These are phyloP conservation scores for Carex myosuroides DNA, from an alignment of 176 grass and related monocot species.

Conservation along the genomic window DNA sequence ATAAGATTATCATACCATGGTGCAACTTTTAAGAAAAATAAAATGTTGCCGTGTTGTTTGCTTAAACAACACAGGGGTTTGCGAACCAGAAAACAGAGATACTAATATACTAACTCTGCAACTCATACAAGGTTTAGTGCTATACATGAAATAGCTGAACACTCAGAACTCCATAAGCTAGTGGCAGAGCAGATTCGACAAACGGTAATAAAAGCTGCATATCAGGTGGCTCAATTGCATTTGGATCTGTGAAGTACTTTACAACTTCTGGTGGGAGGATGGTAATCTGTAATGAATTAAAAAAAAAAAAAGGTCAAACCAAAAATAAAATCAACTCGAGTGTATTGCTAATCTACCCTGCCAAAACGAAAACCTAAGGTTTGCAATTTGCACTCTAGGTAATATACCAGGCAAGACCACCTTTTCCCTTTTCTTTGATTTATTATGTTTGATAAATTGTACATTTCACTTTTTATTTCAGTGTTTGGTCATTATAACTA, in stretches of 20 bases:
- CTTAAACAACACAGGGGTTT: neutral
- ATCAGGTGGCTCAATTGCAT: conserved; percentile 82
- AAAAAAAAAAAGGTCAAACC: neutral
- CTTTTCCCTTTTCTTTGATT: neutral
- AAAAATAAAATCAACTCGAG: neutral
- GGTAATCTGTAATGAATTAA: conserved; percentile 48
- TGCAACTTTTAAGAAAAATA: neutral
- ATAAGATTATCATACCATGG: conserved; percentile 13
- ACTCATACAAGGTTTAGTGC: conserved; percentile 3
- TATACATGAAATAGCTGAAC: conserved; percentile 96
- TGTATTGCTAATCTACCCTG: neutral
- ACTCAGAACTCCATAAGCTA: conserved; percentile 90
- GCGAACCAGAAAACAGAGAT: neutral
- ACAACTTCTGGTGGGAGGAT: conserved; percentile 92
- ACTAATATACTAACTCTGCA: neutral
- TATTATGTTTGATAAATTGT: neutral
- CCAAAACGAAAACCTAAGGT: conserved; percentile 3
- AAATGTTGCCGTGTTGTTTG: neutral
- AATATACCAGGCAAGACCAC: neutral
- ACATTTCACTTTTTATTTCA: neutral
- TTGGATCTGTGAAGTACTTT: conserved; percentile 94
- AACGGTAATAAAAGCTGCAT: conserved; percentile 86
- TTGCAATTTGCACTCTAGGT: conserved; percentile 20
- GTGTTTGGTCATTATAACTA: neutral
- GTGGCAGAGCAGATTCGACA: conserved; percentile 82